Evolutionary conservation across 2,329 filamentous ascomycete genomes (phyloP), one percentile per base, ranked within the genome.

Genomic region (Xylariaceae sp.): DNA sequence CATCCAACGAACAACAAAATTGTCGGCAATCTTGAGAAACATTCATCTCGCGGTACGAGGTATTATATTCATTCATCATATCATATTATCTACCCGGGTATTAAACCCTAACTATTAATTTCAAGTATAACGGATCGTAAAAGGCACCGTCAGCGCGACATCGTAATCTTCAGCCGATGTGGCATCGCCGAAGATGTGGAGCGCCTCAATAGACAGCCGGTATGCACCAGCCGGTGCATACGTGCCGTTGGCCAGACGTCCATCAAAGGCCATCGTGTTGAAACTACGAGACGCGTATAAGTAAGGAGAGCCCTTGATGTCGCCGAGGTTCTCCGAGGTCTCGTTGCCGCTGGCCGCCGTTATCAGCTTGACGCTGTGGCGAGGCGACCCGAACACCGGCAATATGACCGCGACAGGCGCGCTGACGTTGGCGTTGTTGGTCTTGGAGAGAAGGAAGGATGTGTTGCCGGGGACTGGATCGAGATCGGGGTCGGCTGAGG

Each of bases 111-210:
- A 9, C 11, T 37, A 11, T 11, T 37, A 37, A 3, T 11, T 11
- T 9, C 35, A 7, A 3, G 8, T 11, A 50, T 81, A 82, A 39
- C 64, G 63, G 47, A 82, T 74, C n/a, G 65, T 62, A 56, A 83
- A 79, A 1, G 69, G 52, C 0, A 65, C 63, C 8, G 76, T 72
- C 61, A 75, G 71, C 27, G 65, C 63, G 1, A 68, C 62, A 30
- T 81, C 78, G 67, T 78, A 83, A 47, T 82, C 76, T 3, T 65
- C 67, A 1, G 68, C 56, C 53, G 74, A 70, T 11, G 68, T 65
- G 35, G 68, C 65, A 54, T 82, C 71, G 4, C 80, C 80, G 62
- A 77, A 80, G 55, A 83, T 73, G 55, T 72, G 73, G 58, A 83
- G 65, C 2, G 78, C 75, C 54, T 73, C 72, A 32, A 80, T 69